Percentiles rank a stretch among this genome's conserved stretches.
phyloP scores from a whole-genome alignment of 208 protist species.

The Porcisia deanei region DNA sequence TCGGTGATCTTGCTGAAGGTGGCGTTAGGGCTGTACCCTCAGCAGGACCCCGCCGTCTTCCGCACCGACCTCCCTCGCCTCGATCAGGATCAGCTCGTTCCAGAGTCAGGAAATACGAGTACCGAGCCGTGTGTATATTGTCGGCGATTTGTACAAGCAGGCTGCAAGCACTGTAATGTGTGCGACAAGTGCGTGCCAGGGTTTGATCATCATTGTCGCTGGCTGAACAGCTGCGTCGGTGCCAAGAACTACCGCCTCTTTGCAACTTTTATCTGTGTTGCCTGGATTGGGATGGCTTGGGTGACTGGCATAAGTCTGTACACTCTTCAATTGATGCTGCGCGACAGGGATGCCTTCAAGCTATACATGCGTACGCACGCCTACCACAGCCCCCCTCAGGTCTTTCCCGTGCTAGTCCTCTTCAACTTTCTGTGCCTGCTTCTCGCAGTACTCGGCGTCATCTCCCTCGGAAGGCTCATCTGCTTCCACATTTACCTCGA shows the following conservation, averaged over 20 bases:
- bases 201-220: constrained; percentile 93
- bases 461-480: constrained; percentile 71
- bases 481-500: constrained; percentile 77
- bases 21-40: constrained; percentile 56
- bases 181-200: constrained; percentile 92
- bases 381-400: constrained; percentile 50
- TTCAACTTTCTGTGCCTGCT: constrained; percentile 64
- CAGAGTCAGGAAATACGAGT: constrained; percentile 31
- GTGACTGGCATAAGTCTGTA: constrained; percentile 66
- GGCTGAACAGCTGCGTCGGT: constrained; percentile 91
- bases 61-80: constrained; percentile 53
- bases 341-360: constrained; percentile 49
- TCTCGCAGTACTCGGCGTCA: constrained; percentile 35
- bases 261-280: constrained; percentile 60
- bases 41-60: constrained; percentile 80
- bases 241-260: constrained; percentile 82
- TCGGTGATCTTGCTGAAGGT: constrained; percentile 57
- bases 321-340: constrained; percentile 49
- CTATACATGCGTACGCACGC: constrained; percentile 34
- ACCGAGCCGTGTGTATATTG: constrained; percentile 82
- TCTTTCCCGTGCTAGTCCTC: constrained; percentile 47
- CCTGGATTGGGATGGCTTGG: constrained; percentile 68
- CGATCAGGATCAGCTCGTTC: constrained; percentile 50
- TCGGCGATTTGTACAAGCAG: constrained; percentile 66
- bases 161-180: constrained; percentile 88